These are phyloP conservation scores for Acanthochlamys bracteata DNA, from an alignment of 106 monocot genomes.

Conservation along the genomic window DNA sequence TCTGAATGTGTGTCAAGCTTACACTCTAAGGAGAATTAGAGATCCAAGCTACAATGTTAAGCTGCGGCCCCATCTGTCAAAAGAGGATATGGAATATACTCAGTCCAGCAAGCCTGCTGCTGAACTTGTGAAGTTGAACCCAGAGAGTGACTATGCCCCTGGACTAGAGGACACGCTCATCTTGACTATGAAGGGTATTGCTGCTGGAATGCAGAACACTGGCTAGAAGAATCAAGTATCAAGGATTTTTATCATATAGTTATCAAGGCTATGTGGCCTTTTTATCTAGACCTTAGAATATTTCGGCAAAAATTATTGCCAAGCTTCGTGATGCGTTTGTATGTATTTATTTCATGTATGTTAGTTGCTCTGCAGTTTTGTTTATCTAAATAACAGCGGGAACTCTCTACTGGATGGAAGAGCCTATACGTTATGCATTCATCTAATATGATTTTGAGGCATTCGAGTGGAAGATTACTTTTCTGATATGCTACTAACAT, in stretches of 20 bases:
- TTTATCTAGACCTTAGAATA: background rate
- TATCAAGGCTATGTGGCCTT: background rate
- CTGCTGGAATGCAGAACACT: conserved; percentile 92
- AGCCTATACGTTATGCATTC: no score
- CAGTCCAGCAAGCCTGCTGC: conserved; percentile 37
- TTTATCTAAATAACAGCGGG: background rate
- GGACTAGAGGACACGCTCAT: conserved; percentile 90
- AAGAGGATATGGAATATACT: conserved; percentile 13
- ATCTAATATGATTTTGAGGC: no score
- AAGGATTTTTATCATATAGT: no score
- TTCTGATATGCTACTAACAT: no score
- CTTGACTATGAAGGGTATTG: conserved; percentile 95
- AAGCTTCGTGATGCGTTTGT: background rate
- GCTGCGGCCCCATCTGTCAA: conserved; percentile 36
- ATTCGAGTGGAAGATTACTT: no score
- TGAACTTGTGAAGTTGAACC: conserved; percentile 81
- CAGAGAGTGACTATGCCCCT: conserved; percentile 77
- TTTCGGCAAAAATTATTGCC: background rate
- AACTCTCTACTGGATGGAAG: no score
- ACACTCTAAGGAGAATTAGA: conserved; percentile 44
- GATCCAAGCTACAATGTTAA: conserved; percentile 41
- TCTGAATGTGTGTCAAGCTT: conserved; percentile 51
- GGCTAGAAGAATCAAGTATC: conserved; percentile 26
- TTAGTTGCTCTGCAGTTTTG: no score
- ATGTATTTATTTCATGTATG: background rate